Evolutionary conservation across 345 rosid species (phyloP), one percentile per base, ranked within the genome.

Genomic region (Salix exigua): DNA sequence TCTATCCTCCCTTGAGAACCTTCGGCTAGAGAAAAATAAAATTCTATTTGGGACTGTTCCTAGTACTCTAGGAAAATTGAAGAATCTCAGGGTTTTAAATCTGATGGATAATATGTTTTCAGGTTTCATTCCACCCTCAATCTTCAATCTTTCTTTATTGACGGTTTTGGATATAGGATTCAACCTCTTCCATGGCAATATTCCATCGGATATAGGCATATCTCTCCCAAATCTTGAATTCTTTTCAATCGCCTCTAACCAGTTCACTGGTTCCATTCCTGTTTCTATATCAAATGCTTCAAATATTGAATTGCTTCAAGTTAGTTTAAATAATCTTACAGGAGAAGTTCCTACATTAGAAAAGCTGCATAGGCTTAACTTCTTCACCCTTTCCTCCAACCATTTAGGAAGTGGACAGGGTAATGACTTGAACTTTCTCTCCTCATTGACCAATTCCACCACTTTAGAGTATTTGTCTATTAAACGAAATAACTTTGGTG

Each of bases 121-220:
- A 33, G 82, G 82, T 18, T 38, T 33, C 26, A 79, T 79, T 58
- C 82, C 82, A 30, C 8, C 35, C 46, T 65, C 79, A 0, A 51
- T 80, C 4, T 77, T 42, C 48, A 83, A 80, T 21, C 58, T 80
- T 66, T 83, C 83, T n/a, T 66, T 68, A 21, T 77, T 5, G 33
- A 70, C 35, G 23, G 7, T 2, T 60, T 79, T 25, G 14, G 48
- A 1, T 25, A 70, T 74, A 11, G 18, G 30, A 21, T 31, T 28
- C 28, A 80, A 83, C 69, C 75, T 74, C 18, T 67, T 83, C 9
- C 73, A 80, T 2, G 81, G 83, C 26, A 48, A 14, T 13, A 58
- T 83, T 40, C 83, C 79, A 0, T 1, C 74, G 4, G 69, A 77
- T 40, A 66, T 79, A 2, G 78, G 82, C 74, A 35, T 68, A 6